Conservation (phyloP, 2,329 filamentous ascomycete genomes). For the Neopestalotiopsis clavispora region DNA sequence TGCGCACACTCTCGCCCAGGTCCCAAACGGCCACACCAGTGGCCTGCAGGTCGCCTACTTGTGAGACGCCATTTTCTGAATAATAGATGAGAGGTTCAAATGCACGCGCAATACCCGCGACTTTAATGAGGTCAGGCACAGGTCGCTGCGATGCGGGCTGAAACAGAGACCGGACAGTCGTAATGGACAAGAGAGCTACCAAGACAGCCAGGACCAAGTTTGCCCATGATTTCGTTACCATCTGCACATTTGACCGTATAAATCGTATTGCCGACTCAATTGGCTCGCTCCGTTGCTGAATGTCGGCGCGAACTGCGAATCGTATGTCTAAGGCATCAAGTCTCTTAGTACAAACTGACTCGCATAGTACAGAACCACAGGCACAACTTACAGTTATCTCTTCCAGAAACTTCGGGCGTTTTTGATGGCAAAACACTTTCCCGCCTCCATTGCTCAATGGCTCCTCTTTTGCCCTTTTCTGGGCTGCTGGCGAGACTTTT, state of each 20-base stretch:
- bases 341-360: constrained; percentile 24
- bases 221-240: constrained; percentile 71
- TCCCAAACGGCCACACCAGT: constrained; percentile 96
- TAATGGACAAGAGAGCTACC: constrained; percentile 67
- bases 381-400: constrained; percentile 56
- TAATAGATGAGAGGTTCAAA: constrained; percentile 96
- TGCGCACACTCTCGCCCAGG: constrained; percentile 85
- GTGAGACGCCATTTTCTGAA: constrained; percentile 84
- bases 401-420: constrained; percentile 32
- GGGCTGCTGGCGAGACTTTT: constrained; percentile 36
- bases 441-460: constrained; percentile 25
- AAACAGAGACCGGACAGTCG: constrained; percentile 68
- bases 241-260: constrained; percentile 62
- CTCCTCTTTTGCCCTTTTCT: constrained; percentile 24
- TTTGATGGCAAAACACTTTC: constrained; percentile 35
- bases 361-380: neutral
- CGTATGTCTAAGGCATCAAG: constrained; percentile 70
- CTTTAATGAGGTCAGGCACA: constrained; percentile 86
- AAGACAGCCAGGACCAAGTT: constrained; percentile 68
- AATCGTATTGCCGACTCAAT: constrained; percentile 75
- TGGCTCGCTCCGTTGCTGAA: constrained; percentile 84
- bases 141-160: constrained; percentile 70
- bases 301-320: constrained; percentile 85
- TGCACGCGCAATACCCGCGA: constrained; percentile 85
- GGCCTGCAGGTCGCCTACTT: constrained; percentile 87